Conservation (phyloP, 2,329 filamentous ascomycete genomes). For the Paecilomyces formosus region DNA sequence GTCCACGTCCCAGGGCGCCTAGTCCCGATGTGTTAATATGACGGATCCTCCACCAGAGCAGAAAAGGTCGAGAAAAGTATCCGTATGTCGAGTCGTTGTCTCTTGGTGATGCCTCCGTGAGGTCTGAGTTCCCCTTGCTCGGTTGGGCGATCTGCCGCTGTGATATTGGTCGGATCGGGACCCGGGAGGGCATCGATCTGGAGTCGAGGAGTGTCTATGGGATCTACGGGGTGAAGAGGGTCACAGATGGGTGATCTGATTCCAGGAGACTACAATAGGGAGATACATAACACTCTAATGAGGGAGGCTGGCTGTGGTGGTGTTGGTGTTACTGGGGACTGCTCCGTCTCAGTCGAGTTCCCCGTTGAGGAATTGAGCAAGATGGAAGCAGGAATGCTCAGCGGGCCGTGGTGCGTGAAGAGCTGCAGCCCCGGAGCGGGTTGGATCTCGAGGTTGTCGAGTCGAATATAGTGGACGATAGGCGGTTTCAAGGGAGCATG, state of each 20-base stretch:
- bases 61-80: slow-evolving; percentile 8
- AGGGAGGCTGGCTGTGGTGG: not conserved
- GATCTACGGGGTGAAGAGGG: not conserved
- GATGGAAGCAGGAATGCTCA: not conserved
- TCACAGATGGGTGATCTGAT: no score
- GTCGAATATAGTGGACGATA: not conserved
- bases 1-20: slow-evolving; percentile 23
- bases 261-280: no score
- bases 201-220: not conserved
- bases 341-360: not conserved
- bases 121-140: not conserved
- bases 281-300: not conserved
- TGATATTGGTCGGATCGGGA: not conserved
- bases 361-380: not conserved
- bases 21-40: slow-evolving; percentile 36
- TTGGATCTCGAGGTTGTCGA: not conserved
- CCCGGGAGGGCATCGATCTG: not conserved
- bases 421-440: not conserved
- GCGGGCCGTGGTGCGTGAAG: not conserved
- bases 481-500: not conserved
- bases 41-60: slow-evolving; percentile 29
- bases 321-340: not conserved
- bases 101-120: no score
- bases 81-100: no score
- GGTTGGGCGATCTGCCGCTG: not conserved